Percentiles rank a stretch among this genome's conserved stretches.
Conservation (phyloP, 2,329 filamentous ascomycete species). For the Tolypocladium guangdongense region DNA sequence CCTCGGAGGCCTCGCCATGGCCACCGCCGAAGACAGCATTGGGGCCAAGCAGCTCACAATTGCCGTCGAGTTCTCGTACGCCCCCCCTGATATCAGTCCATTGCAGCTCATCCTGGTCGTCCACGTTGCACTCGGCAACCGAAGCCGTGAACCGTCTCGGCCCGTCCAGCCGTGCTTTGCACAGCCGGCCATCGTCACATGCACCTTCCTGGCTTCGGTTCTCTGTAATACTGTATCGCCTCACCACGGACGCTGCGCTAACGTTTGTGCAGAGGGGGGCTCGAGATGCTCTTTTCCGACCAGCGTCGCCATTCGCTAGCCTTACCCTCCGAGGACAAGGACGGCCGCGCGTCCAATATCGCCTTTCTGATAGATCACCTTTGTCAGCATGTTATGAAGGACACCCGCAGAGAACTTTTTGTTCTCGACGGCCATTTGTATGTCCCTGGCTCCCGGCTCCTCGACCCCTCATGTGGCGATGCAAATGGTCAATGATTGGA, state of each 20-base stretch:
- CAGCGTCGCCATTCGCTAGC: conserved; percentile 60
- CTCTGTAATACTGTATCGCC: neutral
- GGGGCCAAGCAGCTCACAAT: conserved; percentile 36
- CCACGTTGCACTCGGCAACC: neutral
- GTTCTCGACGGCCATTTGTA: conserved; percentile 82
- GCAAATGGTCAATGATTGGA: neutral
- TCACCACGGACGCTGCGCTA: conserved; percentile 2
- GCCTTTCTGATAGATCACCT: conserved; percentile 69
- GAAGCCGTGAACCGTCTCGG: neutral
- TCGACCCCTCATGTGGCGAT: neutral
- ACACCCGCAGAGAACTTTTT: conserved; percentile 78
- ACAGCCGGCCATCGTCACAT: neutral
- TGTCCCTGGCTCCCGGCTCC: conserved; percentile 24
- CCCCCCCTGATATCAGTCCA: conserved; percentile 3
- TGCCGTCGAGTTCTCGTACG: conserved; percentile 59
- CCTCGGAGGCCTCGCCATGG: conserved; percentile 5
- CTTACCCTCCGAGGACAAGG: conserved; percentile 51
- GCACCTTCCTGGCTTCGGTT: neutral
- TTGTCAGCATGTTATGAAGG: conserved; percentile 73
- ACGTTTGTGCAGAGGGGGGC: conserved; percentile 55
- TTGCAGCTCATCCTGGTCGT: neutral
- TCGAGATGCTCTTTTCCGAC: conserved; percentile 89
- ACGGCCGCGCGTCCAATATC: conserved; percentile 55
- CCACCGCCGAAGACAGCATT: conserved; percentile 2
- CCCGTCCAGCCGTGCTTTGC: neutral